phyloP scores from a whole-genome alignment of 345 rosid genomes.

The Leavenworthia alabamica region DNA sequence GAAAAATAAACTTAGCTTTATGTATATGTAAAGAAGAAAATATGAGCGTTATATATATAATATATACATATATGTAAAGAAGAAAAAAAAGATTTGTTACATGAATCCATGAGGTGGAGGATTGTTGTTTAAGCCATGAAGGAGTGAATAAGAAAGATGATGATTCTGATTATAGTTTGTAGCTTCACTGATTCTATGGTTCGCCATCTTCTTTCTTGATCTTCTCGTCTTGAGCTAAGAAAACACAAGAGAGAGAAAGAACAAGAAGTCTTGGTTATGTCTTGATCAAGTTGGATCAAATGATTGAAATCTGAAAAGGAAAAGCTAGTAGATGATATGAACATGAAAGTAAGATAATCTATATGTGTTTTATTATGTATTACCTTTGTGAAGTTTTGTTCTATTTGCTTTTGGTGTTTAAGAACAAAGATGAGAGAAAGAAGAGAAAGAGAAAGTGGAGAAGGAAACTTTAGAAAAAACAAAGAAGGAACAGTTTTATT shows the following conservation, averaged over 20 bases:
- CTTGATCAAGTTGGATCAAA: constrained; percentile 17
- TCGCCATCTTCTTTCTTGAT: constrained; percentile 50
- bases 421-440: constrained; percentile 25
- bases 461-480: too few species aligned
- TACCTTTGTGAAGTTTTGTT: constrained; percentile 33
- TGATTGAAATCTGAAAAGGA: constrained; percentile 21
- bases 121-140: constrained; percentile 47
- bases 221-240: constrained; percentile 23
- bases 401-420: constrained; percentile 11
- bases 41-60: not conserved
- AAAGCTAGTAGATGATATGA: constrained; percentile 24
- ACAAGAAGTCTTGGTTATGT: too few species aligned
- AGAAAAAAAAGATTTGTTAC: constrained; percentile 34
- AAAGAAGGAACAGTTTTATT: too few species aligned
- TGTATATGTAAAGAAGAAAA: not conserved
- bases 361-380: constrained; percentile 11
- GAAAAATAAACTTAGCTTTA: too few species aligned
- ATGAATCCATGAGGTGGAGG: constrained; percentile 53
- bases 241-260: too few species aligned
- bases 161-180: constrained; percentile 53
- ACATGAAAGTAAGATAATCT: constrained; percentile 31
- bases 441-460: too few species aligned
- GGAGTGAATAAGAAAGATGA: constrained; percentile 61
- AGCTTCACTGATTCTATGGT: constrained; percentile 65
- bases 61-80: not conserved